Evolutionary conservation across 768 basidiomycete species (phyloP).

Genomic region (Daedalea quercina): DNA sequence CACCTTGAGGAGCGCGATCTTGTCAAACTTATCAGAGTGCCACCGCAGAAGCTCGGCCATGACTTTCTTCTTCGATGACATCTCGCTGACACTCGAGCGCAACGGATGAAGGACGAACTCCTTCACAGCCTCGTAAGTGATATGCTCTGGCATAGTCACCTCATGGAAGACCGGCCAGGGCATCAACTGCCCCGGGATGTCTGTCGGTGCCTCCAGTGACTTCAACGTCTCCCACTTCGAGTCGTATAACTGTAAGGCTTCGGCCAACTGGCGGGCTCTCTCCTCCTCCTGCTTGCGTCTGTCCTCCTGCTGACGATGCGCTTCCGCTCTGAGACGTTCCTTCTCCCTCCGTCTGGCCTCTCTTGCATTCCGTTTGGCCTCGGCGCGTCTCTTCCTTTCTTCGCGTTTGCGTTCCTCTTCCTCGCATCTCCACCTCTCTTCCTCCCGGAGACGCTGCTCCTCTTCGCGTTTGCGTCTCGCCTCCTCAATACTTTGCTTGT

Average conservation of each 20-base stretch:
- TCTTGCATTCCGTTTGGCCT: neutral
- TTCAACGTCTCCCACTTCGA: conserved; percentile 10
- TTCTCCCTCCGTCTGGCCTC: conserved; percentile 2
- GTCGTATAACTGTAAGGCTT: conserved; percentile 4
- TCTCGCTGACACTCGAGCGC: conserved; percentile 23
- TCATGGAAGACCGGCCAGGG: conserved; percentile 38
- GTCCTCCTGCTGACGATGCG: too few relatives aligned
- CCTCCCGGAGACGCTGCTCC: neutral
- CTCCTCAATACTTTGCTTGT: neutral
- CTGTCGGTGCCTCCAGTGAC: conserved; percentile 16
- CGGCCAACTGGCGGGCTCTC: neutral
- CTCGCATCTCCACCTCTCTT: neutral
- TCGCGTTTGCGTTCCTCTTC: neutral
- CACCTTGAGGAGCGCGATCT: neutral
- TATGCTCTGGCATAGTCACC: conserved; percentile 20
- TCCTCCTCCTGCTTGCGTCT: neutral
- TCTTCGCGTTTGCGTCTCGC: neutral
- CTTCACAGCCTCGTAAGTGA: conserved; percentile 28
- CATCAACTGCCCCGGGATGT: conserved; percentile 19
- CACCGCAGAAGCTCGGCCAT: conserved; percentile 42
- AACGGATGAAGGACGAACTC: conserved; percentile 35
- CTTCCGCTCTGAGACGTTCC: conserved; percentile 4
- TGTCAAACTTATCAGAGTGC: conserved; percentile 51
- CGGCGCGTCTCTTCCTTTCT: neutral
- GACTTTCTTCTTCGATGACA: conserved; percentile 29